Base-by-base conservation (phyloP, 345 rosid genomes). In the Salix exigua region DNA sequence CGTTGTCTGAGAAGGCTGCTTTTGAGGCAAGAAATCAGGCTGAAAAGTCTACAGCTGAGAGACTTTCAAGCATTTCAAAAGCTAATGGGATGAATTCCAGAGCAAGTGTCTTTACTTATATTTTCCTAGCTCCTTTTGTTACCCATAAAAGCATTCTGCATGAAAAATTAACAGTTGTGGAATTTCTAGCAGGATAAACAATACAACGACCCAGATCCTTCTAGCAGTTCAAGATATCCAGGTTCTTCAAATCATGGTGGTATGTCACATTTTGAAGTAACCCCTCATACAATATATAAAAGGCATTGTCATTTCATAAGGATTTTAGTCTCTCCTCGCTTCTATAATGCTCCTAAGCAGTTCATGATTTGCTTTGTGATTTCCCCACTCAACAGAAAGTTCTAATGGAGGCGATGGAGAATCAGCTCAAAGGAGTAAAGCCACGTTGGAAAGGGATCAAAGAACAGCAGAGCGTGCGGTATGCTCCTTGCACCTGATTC, bases 401-500 rank as follows among this genome's bases (percentile, higher is more conserved):
- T 58, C 71, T 73, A 80, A 81, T 79, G 88, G 82, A 40, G 87
- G 69, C 48, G 82, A 84, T 69, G 88, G 77, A 33, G 99, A 90
- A 78, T 87, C 90, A 51, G 81, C 82, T 80, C 87, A 89, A 81
- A 90, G 90, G 84, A 50, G 84, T 61, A 90, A 90, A 88, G 92
- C 92, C 77, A 84, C 78, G 63, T 73, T 84, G 78, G 99, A 93
- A 86, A 90, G 89, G 83, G 89, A 93, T 83, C 93, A 90, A 72
- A 83, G 91, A 74, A 90, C 95, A 66, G 85, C 92, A 68, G 99
- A 93, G 78, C 91, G 97, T 51, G 94, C 93, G 40, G 99, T 95
- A 89, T 40, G 88, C n/a, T 71, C 80, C 66, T 30, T 80, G 26
- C 35, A 72, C 64, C 60, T 46, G 11, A 51, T 63, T 44, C 25